These are phyloP conservation scores for Lodderomyces pseudojiufengensis DNA, from an alignment of 1,139 yeast species.

Conservation along the genomic window DNA sequence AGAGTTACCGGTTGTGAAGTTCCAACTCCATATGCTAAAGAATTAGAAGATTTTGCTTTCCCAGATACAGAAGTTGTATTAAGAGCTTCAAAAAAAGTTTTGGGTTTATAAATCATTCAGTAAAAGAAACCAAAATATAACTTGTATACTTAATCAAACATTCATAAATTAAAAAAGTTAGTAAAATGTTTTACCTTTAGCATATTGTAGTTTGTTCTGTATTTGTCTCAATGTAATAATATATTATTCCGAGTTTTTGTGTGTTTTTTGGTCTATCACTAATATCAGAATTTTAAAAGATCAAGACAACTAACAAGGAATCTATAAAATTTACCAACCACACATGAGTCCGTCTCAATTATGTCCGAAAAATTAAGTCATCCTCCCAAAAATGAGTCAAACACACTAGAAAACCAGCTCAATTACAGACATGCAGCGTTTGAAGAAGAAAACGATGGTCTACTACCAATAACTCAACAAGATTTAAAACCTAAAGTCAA, in stretches of 20 bases:
- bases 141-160: too few relatives aligned
- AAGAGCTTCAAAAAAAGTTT: conserved; percentile 87
- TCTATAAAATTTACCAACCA: too few relatives aligned
- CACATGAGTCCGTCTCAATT: background rate
- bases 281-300: too few relatives aligned
- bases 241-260: too few relatives aligned
- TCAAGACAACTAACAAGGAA: too few relatives aligned
- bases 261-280: too few relatives aligned
- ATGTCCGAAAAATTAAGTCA: conserved; percentile 3
- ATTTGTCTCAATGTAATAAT: too few relatives aligned
- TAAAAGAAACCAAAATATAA: too few relatives aligned
- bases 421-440: conserved; percentile 22
- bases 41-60: conserved; percentile 97
- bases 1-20: conserved; percentile 99
- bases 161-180: too few relatives aligned
- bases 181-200: background rate
- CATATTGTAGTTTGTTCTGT: background rate
- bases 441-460: conserved; percentile 33
- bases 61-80: conserved; percentile 90
- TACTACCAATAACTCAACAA: conserved; percentile 30
- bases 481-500: conserved; percentile 14
- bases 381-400: conserved; percentile 2
- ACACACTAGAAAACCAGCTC: conserved; percentile 16
- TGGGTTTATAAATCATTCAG: conserved; percentile 49
- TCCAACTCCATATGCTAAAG: conserved; percentile 97